A percentile compares a stretch with the other conserved stretches of the same genome.
Evolutionary conservation across 2,329 filamentous ascomycete genomes (phyloP).

Genomic region (Aspergillus alliaceus): DNA sequence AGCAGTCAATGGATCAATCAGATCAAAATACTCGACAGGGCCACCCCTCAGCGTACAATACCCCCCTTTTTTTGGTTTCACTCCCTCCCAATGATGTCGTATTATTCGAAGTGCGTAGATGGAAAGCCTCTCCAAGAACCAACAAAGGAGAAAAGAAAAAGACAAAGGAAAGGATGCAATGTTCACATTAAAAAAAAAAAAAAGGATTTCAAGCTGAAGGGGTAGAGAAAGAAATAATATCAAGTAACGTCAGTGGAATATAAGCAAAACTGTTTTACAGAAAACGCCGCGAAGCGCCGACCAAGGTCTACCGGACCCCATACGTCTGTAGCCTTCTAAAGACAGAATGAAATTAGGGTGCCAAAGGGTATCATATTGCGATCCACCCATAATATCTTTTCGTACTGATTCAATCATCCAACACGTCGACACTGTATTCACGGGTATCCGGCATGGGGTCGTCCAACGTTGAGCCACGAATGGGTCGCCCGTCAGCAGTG

Average conservation of each 20-base stretch:
- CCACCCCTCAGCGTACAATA: slow-evolving; percentile 19
- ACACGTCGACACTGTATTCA: slow-evolving; percentile 34
- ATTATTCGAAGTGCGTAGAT: slow-evolving; percentile 15
- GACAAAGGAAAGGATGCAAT: background rate
- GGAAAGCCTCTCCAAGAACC: slow-evolving; percentile 12
- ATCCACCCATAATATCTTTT: slow-evolving; percentile 23
- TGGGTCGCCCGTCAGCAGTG: slow-evolving; percentile 43
- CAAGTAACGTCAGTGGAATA: slow-evolving; percentile 1
- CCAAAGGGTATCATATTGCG: slow-evolving; percentile 29
- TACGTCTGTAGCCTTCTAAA: slow-evolving; percentile 21
- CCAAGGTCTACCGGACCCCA: slow-evolving; percentile 19
- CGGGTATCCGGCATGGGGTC: slow-evolving; percentile 33
- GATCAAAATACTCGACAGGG: slow-evolving; percentile 13
- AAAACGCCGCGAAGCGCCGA: slow-evolving; percentile 25
- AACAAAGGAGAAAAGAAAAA: background rate
- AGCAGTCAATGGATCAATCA: slow-evolving; percentile 19
- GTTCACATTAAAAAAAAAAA: slow-evolving; percentile 1
- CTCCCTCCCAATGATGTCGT: slow-evolving; percentile 11
- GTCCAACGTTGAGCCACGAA: slow-evolving; percentile 38
- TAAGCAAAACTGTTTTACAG: slow-evolving; percentile 17
- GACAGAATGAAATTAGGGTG: slow-evolving; percentile 29
- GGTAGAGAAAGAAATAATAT: background rate
- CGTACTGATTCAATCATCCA: slow-evolving; percentile 30
- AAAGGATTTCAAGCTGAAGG: too few species aligned
- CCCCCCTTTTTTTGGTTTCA: slow-evolving; percentile 10